Evolutionary conservation across 2,329 filamentous ascomycete genomes (phyloP), one percentile per base, ranked within the genome.

Genomic region (Ophiobolus disseminans): DNA sequence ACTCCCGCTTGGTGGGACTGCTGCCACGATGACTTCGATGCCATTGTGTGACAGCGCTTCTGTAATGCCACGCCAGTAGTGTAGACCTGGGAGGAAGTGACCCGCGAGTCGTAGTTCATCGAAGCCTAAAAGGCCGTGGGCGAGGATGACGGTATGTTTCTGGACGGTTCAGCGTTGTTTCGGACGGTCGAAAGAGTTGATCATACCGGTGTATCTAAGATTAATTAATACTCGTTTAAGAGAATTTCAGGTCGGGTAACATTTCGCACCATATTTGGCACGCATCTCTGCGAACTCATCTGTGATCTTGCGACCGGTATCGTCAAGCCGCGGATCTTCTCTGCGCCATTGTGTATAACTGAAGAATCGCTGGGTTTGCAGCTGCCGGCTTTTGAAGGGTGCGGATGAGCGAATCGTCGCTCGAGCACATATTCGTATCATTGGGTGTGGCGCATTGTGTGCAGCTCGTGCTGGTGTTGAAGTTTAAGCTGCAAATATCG

Each of bases 111-210:
- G 81, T 8, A 86, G 67, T 63, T 86, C 83, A 57, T 86, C 82
- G 65, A 87, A 87, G n/a, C 84, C 84, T 16, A 87, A 72, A 9
- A 87, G 75, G n/a, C 84, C 84, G 69, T 87, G 84, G 4, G 84
- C 84, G 8, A 87, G 80, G 39, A 87, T 79, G 42, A 87, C 80
- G 2, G 83, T 82, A 58, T 86, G 66, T 62, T 82, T 81, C 32
- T 73, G 37, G 13, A 14, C 6, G 6, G 25, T 32, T 64, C 26
- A 65, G 57, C 19, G 31, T 21, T 78, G 69, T 34, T n/a, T n/a
- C n/a, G n/a, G n/a, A 11, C 37, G 16, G 34, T 19, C 14, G 21
- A 17, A 10, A 9, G 11, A 23, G 1, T 22, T 14, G 14, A 25
- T 57, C 65, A 17, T 48, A 73, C 71, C 31, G 72, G 72, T 40